Percentiles rank a stretch among this genome's conserved stretches.
Conservation (phyloP, 768 basidiomycete genomes). For the Trametes cubensis region DNA sequence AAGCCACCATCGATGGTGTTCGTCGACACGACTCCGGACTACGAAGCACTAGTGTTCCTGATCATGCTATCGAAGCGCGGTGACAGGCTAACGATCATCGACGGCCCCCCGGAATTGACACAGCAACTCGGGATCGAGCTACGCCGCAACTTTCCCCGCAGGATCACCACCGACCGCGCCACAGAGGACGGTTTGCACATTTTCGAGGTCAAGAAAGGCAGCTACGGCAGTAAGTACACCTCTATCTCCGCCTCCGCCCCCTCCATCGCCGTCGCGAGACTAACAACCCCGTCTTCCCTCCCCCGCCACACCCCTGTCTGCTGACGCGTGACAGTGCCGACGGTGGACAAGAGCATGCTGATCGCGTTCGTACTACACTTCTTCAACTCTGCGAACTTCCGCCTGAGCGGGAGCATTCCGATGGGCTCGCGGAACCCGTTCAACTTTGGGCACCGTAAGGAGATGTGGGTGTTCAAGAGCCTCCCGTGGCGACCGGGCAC, state of each 20-base stretch:
- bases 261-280: background rate
- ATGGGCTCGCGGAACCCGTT: constrained; percentile 48
- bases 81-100: constrained; percentile 50
- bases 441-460: constrained; percentile 48
- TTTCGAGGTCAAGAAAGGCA: constrained; percentile 54
- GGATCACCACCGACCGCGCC: constrained; percentile 44
- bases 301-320: background rate
- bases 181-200: constrained; percentile 55
- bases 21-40: constrained; percentile 52
- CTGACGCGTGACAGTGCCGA: constrained; percentile 35
- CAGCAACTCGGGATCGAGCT: constrained; percentile 43
- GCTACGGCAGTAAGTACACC: constrained; percentile 29
- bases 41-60: constrained; percentile 60
- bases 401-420: constrained; percentile 67
- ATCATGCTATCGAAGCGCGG: constrained; percentile 66
- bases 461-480: constrained; percentile 65
- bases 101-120: constrained; percentile 43
- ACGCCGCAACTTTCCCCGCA: constrained; percentile 45
- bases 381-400: constrained; percentile 57
- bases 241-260: background rate
- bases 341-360: constrained; percentile 57
- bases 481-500: constrained; percentile 26
- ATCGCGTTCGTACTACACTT: constrained; percentile 65
- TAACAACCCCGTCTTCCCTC: background rate
- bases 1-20: constrained; percentile 73